Base-by-base conservation (phyloP, 192 early-diverging fungal genomes). In the Dissophora ornata region DNA sequence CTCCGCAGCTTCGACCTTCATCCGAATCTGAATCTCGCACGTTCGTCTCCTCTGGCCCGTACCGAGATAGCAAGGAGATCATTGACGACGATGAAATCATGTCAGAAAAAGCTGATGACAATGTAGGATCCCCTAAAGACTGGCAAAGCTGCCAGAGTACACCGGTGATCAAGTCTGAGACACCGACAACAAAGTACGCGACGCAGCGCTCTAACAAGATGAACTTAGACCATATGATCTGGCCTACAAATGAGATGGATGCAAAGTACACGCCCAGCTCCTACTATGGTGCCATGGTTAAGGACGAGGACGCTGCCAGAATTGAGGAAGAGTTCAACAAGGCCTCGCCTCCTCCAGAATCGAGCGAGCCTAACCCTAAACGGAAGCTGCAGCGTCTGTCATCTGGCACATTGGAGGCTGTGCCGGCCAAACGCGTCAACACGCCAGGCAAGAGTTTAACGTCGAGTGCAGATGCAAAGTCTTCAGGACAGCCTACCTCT, bases 281-380 rank as follows among this genome's bases (percentile, higher is more conserved):
- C 2, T 49, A 74, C 24, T 74, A 64, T 4, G 52, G 57, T 19
- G 59, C 28, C 36, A 77, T 77, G 73, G 59, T 57, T 18, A 66
- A 53, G 34, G 73, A 77, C 24, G 73, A 77, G 53, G 73, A 77
- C 12, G 73, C 73, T 10, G 73, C 73, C 16, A 46, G 73, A 38
- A 77, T 77, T 22, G 73, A 77, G n/a, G 73, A 67, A 41, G 73
- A 77, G 47, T 77, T 77, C 47, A 77, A 77, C 5, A 77, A 77
- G 32, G 64, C 73, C 8, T 77, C 73, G 3, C 73, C 73, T 0
- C 73, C 73, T 2, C 73, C 73, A 42, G 73, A 77, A 51, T 42
- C 57, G 3, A 26, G 15, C 15, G 73, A 67, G 36, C 73, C 73
- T 3, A 77, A 67, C 45, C 73, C 73, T n/a, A 77, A 77, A 21